A percentile compares a stretch with the other conserved stretches of the same genome.
These are phyloP conservation scores for Gaertneriomyces semiglobifer DNA, from an alignment of 192 early-diverging fungal genomes.

Conservation along the genomic window DNA sequence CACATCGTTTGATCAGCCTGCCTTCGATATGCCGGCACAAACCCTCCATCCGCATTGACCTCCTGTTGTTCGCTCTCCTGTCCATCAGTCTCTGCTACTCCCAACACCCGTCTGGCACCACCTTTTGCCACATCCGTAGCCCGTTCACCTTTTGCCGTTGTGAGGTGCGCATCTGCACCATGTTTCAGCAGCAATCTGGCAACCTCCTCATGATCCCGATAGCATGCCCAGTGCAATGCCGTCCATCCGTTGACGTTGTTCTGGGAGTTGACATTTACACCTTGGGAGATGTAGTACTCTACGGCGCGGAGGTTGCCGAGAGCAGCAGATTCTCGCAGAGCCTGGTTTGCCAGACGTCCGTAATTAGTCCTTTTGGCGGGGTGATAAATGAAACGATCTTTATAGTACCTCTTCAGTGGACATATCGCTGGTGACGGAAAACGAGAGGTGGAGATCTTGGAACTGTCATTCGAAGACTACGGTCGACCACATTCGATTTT, in stretches of 20 bases:
- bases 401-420: too few relatives aligned
- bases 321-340: constrained; percentile 50
- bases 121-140: constrained; percentile 61
- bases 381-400: too few relatives aligned
- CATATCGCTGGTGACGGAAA: too few relatives aligned
- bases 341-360: constrained; percentile 6
- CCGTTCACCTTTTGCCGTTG: constrained; percentile 68
- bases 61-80: not conserved
- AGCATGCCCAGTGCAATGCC: constrained; percentile 86
- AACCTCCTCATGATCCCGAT: constrained; percentile 71
- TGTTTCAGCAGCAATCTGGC: constrained; percentile 70
- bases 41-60: not conserved
- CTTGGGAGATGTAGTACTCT: constrained; percentile 56
- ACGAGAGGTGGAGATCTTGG: too few relatives aligned
- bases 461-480: too few relatives aligned
- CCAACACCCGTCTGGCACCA: constrained; percentile 7
- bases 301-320: constrained; percentile 72
- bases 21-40: constrained; percentile 1
- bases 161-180: constrained; percentile 65
- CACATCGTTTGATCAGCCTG: too few relatives aligned
- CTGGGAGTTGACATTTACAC: constrained; percentile 64
- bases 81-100: not conserved
- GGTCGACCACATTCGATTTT: too few relatives aligned
- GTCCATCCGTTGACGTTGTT: constrained; percentile 85
- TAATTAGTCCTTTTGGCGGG: too few relatives aligned